Evolutionary conservation across 106 monocot genomes (phyloP).

Genomic region (Dendrobium huoshanense): DNA sequence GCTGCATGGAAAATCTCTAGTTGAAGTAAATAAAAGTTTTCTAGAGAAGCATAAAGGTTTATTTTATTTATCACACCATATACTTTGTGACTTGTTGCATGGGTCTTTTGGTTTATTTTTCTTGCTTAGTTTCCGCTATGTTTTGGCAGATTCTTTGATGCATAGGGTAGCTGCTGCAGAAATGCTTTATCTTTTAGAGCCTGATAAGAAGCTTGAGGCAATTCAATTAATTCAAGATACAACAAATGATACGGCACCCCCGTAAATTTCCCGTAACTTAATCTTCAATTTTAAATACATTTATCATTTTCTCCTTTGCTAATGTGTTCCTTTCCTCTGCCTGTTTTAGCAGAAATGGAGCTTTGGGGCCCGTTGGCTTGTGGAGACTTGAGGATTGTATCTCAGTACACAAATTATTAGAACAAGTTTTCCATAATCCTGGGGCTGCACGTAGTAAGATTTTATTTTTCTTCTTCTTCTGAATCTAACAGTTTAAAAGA

Average conservation of each 20-base stretch:
- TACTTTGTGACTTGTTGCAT: background rate
- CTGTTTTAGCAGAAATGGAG: constrained; percentile 36
- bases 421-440: constrained; percentile 44
- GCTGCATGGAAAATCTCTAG: constrained; percentile 67
- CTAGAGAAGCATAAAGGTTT: constrained; percentile 77
- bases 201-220: constrained; percentile 74
- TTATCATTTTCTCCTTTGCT: background rate
- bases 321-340: background rate
- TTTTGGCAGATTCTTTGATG: constrained; percentile 66
- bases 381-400: constrained; percentile 78
- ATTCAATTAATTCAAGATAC: constrained; percentile 80
- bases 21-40: constrained; percentile 68
- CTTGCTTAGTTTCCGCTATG: background rate
- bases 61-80: background rate
- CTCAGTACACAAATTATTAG: constrained; percentile 67
- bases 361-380: constrained; percentile 38
- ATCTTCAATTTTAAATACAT: background rate
- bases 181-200: constrained; percentile 69
- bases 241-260: constrained; percentile 25
- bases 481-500: background rate
- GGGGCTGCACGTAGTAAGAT: constrained; percentile 76
- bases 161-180: constrained; percentile 91
- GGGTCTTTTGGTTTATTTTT: background rate
- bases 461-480: background rate
- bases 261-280: constrained; percentile 7